Base-by-base conservation (phyloP, 179 eudicot species). In the Carnegiea gigantea region DNA sequence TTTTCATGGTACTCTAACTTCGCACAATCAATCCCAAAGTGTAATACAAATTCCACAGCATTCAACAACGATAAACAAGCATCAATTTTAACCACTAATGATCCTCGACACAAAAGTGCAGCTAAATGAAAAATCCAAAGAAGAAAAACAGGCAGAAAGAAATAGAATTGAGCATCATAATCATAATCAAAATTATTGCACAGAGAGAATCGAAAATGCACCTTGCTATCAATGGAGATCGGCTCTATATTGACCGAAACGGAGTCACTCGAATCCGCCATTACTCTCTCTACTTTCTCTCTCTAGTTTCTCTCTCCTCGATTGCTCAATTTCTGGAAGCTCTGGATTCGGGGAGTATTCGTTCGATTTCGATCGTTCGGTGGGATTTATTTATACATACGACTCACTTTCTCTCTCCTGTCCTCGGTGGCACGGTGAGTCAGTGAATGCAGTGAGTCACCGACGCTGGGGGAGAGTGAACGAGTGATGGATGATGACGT, bases 241-340 rank as follows among this genome's bases (percentile, higher is more conserved):
- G 90, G 78, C 12, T 89, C 93, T 83, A 92, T 89, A 75, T 90
- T 86, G 67, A 92, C 72, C 76, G 90, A 92, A 81, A 90, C 84
- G 49, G 89, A 88, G 78, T 92, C 91, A 80, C 85, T 81, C 33
- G 83, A 86, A 82, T 89, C 88, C 12, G 73, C 88, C 91, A 89
- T 89, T 80, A 17, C 33, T 71, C 38, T 57, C 86, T 30, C 78
- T 28, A 64, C 75, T 75, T 54, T 72, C 78, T 74, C n/a, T n/a
- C 67, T 79, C 73, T 82, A 40, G 6, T 40, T 40, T 40, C 43
- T 40, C 44, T 53, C 73, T 83, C 72, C 30, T n/a, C 68, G 14
- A 30, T 62, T 67, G 28, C 72, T 67, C 72, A 26, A 28, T 67
- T 74, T 26, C 14, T 60, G 78, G 73, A 78, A 57, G 21, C 60